phyloP scores from a whole-genome alignment of 768 basidiomycete genomes.

The Tulasnella sp. region DNA sequence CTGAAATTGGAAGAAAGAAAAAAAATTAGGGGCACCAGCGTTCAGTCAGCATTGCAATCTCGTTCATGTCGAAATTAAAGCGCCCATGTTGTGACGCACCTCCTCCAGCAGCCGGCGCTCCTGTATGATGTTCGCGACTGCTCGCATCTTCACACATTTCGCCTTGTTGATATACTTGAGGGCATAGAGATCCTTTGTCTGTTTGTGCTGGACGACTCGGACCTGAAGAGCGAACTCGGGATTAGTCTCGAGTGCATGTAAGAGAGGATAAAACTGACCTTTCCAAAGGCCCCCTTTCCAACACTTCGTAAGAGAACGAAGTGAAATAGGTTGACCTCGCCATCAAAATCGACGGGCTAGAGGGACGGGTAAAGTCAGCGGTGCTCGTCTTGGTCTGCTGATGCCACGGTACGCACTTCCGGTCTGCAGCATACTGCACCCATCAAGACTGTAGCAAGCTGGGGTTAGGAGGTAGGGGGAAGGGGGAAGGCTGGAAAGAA shows the following conservation, averaged over 20 bases:
- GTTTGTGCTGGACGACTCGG: slow-evolving; percentile 93
- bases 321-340: slow-evolving; percentile 86
- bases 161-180: slow-evolving; percentile 98
- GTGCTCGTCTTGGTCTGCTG: neutral
- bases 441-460: slow-evolving; percentile 24
- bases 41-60: slow-evolving; percentile 7
- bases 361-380: neutral
- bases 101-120: slow-evolving; percentile 88
- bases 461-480: neutral
- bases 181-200: slow-evolving; percentile 81
- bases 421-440: slow-evolving; percentile 35
- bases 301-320: slow-evolving; percentile 93
- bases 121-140: slow-evolving; percentile 87
- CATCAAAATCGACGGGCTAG: slow-evolving; percentile 72
- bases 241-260: neutral
- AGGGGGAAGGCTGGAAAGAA: neutral
- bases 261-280: slow-evolving; percentile 42
- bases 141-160: slow-evolving; percentile 81
- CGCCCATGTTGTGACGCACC: slow-evolving; percentile 33
- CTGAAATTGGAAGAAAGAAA: slow-evolving; percentile 34
- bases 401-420: slow-evolving; percentile 26
- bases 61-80: slow-evolving; percentile 10
- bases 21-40: neutral
- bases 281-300: slow-evolving; percentile 97
- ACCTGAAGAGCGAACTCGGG: slow-evolving; percentile 54